Conservation (phyloP, 176 grass and related monocot species). For the Musa troglodytarum region DNA sequence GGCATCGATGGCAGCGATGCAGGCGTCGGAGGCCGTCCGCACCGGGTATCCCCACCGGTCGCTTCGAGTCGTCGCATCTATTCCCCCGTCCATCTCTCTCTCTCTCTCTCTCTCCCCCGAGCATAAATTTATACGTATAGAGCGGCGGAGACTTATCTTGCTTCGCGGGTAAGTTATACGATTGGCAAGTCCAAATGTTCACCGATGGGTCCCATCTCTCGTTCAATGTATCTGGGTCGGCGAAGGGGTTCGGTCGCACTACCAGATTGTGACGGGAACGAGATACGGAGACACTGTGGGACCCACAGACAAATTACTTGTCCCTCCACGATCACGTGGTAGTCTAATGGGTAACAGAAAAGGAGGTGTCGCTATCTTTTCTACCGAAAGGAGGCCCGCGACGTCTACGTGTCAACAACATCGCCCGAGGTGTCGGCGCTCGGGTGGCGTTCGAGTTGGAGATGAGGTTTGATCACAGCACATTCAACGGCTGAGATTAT, state of each 20-base stretch:
- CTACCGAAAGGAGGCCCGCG: too few relatives aligned
- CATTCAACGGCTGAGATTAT: too few relatives aligned
- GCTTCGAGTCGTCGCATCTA: constrained; percentile 11
- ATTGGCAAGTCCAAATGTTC: too few relatives aligned
- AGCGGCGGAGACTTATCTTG: background rate
- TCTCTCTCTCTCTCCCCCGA: background rate
- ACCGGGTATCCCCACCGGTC: constrained; percentile 56
- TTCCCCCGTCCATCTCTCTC: background rate
- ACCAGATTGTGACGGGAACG: background rate
- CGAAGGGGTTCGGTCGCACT: background rate
- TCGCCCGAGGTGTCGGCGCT: too few relatives aligned
- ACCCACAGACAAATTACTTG: background rate
- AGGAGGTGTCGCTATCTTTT: too few relatives aligned
- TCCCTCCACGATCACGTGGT: too few relatives aligned
- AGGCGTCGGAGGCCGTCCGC: constrained; percentile 41
- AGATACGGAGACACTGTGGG: background rate
- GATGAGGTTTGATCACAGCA: too few relatives aligned
- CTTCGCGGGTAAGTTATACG: background rate
- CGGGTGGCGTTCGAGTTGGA: too few relatives aligned
- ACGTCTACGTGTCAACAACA: too few relatives aligned
- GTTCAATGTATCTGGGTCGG: too few relatives aligned
- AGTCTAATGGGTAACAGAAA: too few relatives aligned
- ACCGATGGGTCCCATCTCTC: too few relatives aligned
- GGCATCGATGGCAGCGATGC: constrained; percentile 46
- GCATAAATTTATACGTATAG: background rate